Percentiles rank a stretch among this genome's conserved stretches.
Conservation (phyloP, 73 alveolate species). For the Effrenium voratum region DNA sequence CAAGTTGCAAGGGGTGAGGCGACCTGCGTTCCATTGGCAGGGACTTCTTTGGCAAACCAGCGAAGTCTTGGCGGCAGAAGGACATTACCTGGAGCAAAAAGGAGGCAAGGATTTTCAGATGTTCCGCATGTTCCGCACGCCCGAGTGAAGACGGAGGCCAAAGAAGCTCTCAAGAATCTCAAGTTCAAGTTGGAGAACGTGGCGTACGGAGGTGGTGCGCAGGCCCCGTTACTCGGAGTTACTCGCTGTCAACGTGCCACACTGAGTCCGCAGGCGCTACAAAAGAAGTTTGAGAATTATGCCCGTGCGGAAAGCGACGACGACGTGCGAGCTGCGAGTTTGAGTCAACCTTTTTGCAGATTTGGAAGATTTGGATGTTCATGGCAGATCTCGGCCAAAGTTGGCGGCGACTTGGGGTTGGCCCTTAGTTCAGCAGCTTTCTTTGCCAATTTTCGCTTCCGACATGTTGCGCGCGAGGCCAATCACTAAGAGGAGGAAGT, state of each 20-base stretch:
- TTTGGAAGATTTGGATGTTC: neutral
- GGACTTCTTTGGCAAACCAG: conserved; percentile 91
- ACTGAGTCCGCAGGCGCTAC: conserved; percentile 35
- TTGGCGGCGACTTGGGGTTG: conserved; percentile 85
- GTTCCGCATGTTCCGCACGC: neutral
- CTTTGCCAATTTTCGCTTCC: neutral
- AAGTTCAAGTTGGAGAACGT: conserved; percentile 73
- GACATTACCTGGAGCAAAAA: conserved; percentile 91
- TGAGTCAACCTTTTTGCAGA: neutral
- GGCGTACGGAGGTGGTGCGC: conserved; percentile 92
- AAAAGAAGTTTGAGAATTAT: conserved; percentile 89
- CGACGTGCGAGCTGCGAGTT: neutral
- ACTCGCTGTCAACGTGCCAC: neutral
- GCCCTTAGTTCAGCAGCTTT: neutral
- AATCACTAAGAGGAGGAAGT: conserved; percentile 80
- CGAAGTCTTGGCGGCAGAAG: conserved; percentile 75
- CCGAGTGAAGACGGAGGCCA: neutral
- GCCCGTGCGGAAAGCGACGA: conserved; percentile 82
- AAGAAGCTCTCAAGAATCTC: conserved; percentile 55
- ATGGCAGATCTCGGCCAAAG: conserved; percentile 67
- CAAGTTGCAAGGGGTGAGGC: neutral
- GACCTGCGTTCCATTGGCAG: neutral
- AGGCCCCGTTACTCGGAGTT: neutral
- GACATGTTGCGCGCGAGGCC: no score
- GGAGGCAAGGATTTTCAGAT: conserved; percentile 16